phyloP scores from a whole-genome alignment of 805 yeast species.

The Metschnikowia orientalis region DNA sequence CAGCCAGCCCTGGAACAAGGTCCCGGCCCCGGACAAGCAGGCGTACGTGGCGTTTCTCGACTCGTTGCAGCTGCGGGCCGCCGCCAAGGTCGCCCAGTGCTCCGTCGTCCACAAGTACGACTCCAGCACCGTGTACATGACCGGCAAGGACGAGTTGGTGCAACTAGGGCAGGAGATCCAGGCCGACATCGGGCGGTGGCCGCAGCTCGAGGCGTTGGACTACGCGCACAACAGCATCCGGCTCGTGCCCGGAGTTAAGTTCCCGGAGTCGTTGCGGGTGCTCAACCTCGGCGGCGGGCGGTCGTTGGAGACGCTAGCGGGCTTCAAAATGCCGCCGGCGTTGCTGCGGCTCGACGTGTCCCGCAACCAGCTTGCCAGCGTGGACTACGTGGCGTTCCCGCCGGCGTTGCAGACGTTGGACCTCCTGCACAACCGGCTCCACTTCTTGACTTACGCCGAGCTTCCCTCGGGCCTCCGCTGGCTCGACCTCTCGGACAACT shows the following conservation, averaged over 20 bases:
- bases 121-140: conserved; percentile 28
- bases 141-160: conserved; percentile 31
- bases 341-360: conserved; percentile 29
- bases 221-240: conserved; percentile 36
- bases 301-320: conserved; percentile 36
- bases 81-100: conserved; percentile 31
- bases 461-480: conserved; percentile 28
- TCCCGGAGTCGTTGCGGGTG: conserved; percentile 36
- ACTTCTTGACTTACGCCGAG: conserved; percentile 37
- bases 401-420: conserved; percentile 29
- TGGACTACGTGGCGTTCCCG: conserved; percentile 37
- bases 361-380: conserved; percentile 30
- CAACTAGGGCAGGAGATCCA: conserved; percentile 35
- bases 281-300: conserved; percentile 39
- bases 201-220: conserved; percentile 30
- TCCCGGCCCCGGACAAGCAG: conserved; percentile 21
- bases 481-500: conserved; percentile 36
- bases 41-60: conserved; percentile 25
- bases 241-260: conserved; percentile 35
- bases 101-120: conserved; percentile 38
- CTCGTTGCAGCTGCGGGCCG: conserved; percentile 20
- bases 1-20: conserved; percentile 30
- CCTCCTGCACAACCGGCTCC: conserved; percentile 34
- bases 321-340: conserved; percentile 35
- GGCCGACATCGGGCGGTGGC: conserved; percentile 34